Evolutionary conservation across 164 flowering plant species (phyloP), one percentile per base, ranked within the genome.

Genomic region (Dillenia turbinata): DNA sequence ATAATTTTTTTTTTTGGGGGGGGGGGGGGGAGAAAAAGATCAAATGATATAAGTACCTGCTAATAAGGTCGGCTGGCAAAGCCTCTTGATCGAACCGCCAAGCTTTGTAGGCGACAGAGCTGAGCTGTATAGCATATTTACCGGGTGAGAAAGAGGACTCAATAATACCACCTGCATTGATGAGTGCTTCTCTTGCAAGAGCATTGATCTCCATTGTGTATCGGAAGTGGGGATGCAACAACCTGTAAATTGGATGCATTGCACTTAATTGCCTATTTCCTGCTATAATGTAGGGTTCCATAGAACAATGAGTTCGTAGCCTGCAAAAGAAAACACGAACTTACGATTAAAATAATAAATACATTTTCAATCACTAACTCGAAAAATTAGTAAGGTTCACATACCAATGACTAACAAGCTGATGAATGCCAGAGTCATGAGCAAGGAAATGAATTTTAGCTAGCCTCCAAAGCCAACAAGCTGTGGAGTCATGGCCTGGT

Each of bases 131-230:
- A 5, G 80, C 70, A 49, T 80, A 85, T 69, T 87, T 85, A 2
- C 61, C 69, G 0, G 89, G 83, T 0, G 80, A 68, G 67, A 91
- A 87, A 7, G 70, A 2, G 2, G 22, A 9, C 76, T 91, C 97
- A 49, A 91, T 85, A 45, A 83, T 70, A 0, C 96, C 96, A 49
- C 44, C 77, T 0, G 73, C 88, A 64, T 81, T 87, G 65, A 89
- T 73, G 15, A 91, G 85, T 2, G 51, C 60, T 51, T 69, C 63
- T 19, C 97, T 79, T 44, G 92, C 96, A 40, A 83, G 73, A 9
- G 86, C 84, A 54, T 88, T 91, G 70, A 89, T 87, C 71, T 85
- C 83, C 92, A 91, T 84, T 0, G 97, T 91, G 76, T 86, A 85
- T 16, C 96, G 76, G 14, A 89, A 72, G 67, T 91, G 85, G 44